These are phyloP conservation scores for Gossypium schwendimanii DNA, from an alignment of 441 rosid genomes.

Conservation along the genomic window DNA sequence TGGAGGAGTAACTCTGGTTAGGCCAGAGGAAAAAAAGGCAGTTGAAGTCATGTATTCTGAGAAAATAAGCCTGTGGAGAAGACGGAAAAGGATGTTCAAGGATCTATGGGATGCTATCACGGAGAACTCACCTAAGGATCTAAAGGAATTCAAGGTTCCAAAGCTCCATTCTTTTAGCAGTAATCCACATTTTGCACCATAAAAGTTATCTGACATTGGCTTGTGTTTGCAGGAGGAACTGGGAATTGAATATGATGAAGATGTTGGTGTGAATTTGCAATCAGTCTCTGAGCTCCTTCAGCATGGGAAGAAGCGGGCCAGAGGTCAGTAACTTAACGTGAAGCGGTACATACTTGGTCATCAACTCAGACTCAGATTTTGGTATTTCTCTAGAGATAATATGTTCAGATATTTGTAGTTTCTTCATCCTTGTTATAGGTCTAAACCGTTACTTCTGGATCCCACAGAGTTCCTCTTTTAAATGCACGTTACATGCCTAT, in stretches of 20 bases:
- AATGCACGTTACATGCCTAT: neutral
- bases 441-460: constrained; percentile 12
- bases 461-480: constrained; percentile 1
- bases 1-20: constrained; percentile 66
- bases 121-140: constrained; percentile 75
- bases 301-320: constrained; percentile 47
- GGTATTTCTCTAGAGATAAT: constrained; percentile 5
- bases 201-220: constrained; percentile 11
- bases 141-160: constrained; percentile 72
- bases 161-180: neutral
- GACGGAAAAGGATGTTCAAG: constrained; percentile 85
- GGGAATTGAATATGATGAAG: constrained; percentile 85
- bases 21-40: constrained; percentile 66
- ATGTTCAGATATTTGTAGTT: constrained; percentile 16
- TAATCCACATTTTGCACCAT: constrained; percentile 3
- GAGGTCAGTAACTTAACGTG: constrained; percentile 33
- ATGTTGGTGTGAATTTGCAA: constrained; percentile 64
- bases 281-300: constrained; percentile 52
- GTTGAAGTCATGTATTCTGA: constrained; percentile 53
- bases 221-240: constrained; percentile 66
- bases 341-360: neutral
- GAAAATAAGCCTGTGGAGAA: constrained; percentile 72
- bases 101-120: constrained; percentile 87
- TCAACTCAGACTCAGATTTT: neutral
- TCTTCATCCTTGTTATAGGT: constrained; percentile 17